Evolutionary conservation across 2,329 filamentous ascomycete species (phyloP).

Genomic region (Penicillium sclerotiorum): DNA sequence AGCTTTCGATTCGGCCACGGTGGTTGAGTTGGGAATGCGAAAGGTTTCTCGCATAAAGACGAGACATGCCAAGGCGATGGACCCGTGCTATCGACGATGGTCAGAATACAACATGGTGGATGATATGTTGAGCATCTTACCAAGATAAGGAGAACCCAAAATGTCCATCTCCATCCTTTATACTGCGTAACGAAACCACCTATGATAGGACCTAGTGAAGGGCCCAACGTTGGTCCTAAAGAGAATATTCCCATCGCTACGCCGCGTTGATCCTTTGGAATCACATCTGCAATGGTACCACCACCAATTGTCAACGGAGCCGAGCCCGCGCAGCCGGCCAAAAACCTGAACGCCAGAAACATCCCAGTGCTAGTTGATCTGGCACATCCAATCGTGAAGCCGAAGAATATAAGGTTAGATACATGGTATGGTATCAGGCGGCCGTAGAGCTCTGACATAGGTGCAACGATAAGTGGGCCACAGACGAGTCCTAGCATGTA

Average conservation of each 20-base stretch:
- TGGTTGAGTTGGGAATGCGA: too few relatives aligned
- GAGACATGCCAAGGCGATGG: background rate
- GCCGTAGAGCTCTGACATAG: slow-evolving; percentile 67
- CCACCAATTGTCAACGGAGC: slow-evolving; percentile 54
- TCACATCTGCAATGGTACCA: slow-evolving; percentile 30
- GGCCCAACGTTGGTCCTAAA: slow-evolving; percentile 1
- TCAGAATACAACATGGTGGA: background rate
- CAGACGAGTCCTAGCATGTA: slow-evolving; percentile 62
- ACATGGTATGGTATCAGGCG: slow-evolving; percentile 60
- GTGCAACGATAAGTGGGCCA: slow-evolving; percentile 61
- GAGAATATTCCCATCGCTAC: slow-evolving; percentile 2
- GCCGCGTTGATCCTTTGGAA: background rate
- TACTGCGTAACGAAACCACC: background rate
- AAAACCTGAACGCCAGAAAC: slow-evolving; percentile 3
- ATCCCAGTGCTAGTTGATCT: slow-evolving; percentile 39
- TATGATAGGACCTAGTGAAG: background rate
- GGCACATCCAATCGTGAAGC: slow-evolving; percentile 67
- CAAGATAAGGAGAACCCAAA: background rate
- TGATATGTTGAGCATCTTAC: background rate
- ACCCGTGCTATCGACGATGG: background rate
- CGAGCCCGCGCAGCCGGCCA: slow-evolving; percentile 1
- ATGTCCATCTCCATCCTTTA: background rate
- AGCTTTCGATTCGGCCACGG: background rate
- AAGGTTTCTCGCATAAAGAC: background rate
- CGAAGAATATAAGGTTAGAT: slow-evolving; percentile 62